Evolutionary conservation across 202 grass and related monocot species (phyloP), one percentile per base, ranked within the genome.

Genomic region (Dendrocalamus latiflorus): DNA sequence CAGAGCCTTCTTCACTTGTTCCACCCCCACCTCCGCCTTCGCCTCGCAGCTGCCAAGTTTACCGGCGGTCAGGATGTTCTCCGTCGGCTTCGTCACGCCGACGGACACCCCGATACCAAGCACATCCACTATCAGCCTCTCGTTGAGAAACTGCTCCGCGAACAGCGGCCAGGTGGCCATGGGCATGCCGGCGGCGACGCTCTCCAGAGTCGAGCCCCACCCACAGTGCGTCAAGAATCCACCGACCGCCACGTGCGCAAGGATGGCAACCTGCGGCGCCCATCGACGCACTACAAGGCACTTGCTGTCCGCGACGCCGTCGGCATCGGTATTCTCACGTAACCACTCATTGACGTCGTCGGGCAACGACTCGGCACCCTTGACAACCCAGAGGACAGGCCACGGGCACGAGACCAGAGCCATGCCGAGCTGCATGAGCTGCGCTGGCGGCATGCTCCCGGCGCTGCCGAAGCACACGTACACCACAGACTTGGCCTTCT

Each of bases 161-260:
- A 89, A 91, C 12, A 89, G 65, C 0, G 91, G 94, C 94, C 89
- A 90, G 4, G 84, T 82, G 21, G 75, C 79, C 72, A 91, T 62
- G 4, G 91, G 86, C 65, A 97, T 59, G 1, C 94, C 91, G 1
- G 89, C 81, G 5, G 81, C 84, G 59, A 89, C 44, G 21, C 81
- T 80, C 82, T 97, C 94, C 59, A 93, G 68, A 6, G 78, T 91
- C 3, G 94, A 97, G 5, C 92, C 92, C 94, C 94, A 97, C 50
- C 94, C 86, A 33, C 91, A 88, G 78, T 93, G 91, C 42, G 94
- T 97, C 91, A 97, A 6, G 74, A 92, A 94, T 1, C 85, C 94
- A 11, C 94, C 91, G 2, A 91, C 72, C 4, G 89, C 79, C 18
- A 70, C 75, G 63, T 97, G 91, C 6, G 62, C 80, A 8, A 94